A percentile compares a stretch with the other conserved stretches of the same genome.
Conservation (phyloP, 2,329 filamentous ascomycete genomes). For the Penicillium glabrum region DNA sequence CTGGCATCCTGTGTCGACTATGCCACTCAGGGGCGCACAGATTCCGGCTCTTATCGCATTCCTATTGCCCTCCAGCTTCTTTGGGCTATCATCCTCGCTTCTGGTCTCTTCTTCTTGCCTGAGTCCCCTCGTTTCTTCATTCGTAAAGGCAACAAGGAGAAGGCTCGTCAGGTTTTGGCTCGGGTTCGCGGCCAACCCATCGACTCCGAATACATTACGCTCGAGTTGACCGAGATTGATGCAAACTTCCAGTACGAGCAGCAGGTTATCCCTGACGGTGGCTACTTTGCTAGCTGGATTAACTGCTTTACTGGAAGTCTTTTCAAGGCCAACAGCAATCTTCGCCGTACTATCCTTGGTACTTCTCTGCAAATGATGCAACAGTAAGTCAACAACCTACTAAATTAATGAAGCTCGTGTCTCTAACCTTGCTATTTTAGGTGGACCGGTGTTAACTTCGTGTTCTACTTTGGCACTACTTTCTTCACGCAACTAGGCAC, state of each 20-base stretch:
- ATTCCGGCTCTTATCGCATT: slow-evolving; percentile 73
- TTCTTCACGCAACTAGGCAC: slow-evolving; percentile 79
- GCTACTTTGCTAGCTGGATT: slow-evolving; percentile 68
- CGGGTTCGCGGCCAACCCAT: slow-evolving; percentile 71
- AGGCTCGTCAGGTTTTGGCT: slow-evolving; percentile 62
- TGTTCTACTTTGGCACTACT: slow-evolving; percentile 82
- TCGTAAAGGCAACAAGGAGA: slow-evolving; percentile 69
- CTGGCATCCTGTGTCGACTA: slow-evolving; percentile 75
- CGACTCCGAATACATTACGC: slow-evolving; percentile 72
- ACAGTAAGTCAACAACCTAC: slow-evolving; percentile 41
- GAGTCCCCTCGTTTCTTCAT: slow-evolving; percentile 86
- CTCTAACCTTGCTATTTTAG: slow-evolving; percentile 4
- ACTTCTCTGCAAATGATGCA: slow-evolving; percentile 79
- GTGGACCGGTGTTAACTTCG: slow-evolving; percentile 86
- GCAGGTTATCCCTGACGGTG: slow-evolving; percentile 61
- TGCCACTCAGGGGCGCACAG: slow-evolving; percentile 60
- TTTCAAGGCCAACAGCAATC: slow-evolving; percentile 52
- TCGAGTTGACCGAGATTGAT: slow-evolving; percentile 80
- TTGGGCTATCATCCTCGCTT: slow-evolving; percentile 74
- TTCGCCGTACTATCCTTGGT: slow-evolving; percentile 70
- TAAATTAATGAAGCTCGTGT: slow-evolving; percentile 6
- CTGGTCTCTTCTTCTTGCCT: slow-evolving; percentile 72
- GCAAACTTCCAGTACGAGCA: slow-evolving; percentile 88
- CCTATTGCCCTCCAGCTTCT: slow-evolving; percentile 77
- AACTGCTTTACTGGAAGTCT: slow-evolving; percentile 61